These are phyloP conservation scores for Nectriaceae sp. DNA, from an alignment of 2,329 filamentous ascomycete genomes.

Conservation along the genomic window DNA sequence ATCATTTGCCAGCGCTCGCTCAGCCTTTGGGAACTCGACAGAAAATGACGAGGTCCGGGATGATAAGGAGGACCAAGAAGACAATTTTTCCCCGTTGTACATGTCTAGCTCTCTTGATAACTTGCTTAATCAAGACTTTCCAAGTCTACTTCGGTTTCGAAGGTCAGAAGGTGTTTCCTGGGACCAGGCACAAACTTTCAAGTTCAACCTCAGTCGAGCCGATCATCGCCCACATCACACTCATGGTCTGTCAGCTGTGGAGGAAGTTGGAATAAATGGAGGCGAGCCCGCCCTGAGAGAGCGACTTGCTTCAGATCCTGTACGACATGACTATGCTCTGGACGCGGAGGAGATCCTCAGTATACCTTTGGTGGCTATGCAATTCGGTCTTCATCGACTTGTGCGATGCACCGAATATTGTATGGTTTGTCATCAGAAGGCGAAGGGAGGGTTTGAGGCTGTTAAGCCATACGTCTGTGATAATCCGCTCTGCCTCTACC, in stretches of 20 bases:
- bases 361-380: conserved; percentile 63
- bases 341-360: conserved; percentile 41
- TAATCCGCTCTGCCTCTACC: conserved; percentile 75
- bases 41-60: conserved; percentile 4
- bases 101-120: conserved; percentile 70
- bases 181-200: conserved; percentile 42
- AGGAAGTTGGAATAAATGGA: no score
- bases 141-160: conserved; percentile 63
- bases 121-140: conserved; percentile 62
- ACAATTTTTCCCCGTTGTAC: conserved; percentile 52
- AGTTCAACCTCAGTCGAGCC: conserved; percentile 12
- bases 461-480: conserved; percentile 81
- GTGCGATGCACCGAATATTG: conserved; percentile 85
- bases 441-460: conserved; percentile 65
- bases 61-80: conserved; percentile 6
- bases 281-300: no score
- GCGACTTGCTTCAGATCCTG: conserved; percentile 1
- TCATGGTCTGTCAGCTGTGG: neutral
- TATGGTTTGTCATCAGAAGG: conserved; percentile 75
- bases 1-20: conserved; percentile 52
- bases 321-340: conserved; percentile 33
- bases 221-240: conserved; percentile 1
- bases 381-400: conserved; percentile 77
- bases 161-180: conserved; percentile 57
- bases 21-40: conserved; percentile 16